These are phyloP conservation scores for Ogataea polymorpha DNA, from an alignment of 805 yeast genomes.

Conservation along the genomic window DNA sequence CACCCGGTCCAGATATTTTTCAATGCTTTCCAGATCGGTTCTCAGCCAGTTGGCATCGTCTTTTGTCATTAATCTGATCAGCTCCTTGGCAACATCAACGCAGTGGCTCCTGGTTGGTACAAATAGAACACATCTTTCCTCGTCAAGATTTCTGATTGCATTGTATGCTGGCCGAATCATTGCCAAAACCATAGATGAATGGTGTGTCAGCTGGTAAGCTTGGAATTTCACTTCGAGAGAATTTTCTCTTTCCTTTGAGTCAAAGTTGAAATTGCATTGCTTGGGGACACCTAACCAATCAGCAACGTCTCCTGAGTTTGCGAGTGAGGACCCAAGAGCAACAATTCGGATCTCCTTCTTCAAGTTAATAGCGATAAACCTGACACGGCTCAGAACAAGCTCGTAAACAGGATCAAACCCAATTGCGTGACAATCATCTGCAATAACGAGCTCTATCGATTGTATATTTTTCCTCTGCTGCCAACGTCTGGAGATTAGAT, in stretches of 20 bases:
- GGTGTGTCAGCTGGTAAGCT: constrained; percentile 43
- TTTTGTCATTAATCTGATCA: constrained; percentile 33
- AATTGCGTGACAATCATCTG: constrained; percentile 69
- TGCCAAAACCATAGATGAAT: constrained; percentile 49
- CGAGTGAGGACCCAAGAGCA: constrained; percentile 66
- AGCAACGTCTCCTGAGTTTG: constrained; percentile 74
- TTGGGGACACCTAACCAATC: constrained; percentile 81
- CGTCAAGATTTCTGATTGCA: constrained; percentile 36
- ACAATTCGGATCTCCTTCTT: constrained; percentile 58
- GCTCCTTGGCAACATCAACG: constrained; percentile 47
- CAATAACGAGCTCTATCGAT: constrained; percentile 61
- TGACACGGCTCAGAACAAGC: constrained; percentile 62
- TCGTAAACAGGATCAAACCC: constrained; percentile 64
- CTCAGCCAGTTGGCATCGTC: constrained; percentile 40
- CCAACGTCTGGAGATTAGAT: constrained; percentile 75
- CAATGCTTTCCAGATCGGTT: constrained; percentile 38
- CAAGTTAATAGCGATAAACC: constrained; percentile 65
- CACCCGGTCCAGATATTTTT: constrained; percentile 41
- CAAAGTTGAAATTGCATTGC: constrained; percentile 62
- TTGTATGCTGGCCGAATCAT: constrained; percentile 49
- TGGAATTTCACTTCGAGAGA: constrained; percentile 60
- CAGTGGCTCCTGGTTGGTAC: constrained; percentile 55
- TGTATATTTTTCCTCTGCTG: constrained; percentile 70
- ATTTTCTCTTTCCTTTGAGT: constrained; percentile 54
- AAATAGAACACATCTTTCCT: constrained; percentile 43